These are phyloP conservation scores for Trichoderma hamatum DNA, from an alignment of 2,329 filamentous ascomycete genomes.

Conservation along the genomic window DNA sequence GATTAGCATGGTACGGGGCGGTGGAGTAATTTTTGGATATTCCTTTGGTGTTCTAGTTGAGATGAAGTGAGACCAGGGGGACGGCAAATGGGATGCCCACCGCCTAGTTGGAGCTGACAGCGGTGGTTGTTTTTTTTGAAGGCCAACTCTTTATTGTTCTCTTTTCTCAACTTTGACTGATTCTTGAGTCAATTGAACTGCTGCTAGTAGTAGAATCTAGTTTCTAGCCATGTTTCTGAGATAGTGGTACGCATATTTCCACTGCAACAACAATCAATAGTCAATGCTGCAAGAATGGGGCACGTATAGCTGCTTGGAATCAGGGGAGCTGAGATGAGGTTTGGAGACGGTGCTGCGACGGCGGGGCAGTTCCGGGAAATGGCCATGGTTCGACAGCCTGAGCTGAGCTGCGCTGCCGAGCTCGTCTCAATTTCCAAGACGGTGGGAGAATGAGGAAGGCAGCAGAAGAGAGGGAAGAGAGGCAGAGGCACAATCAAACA, in stretches of 20 bases:
- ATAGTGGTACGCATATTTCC: background rate
- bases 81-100: background rate
- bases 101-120: background rate
- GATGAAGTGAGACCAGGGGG: background rate
- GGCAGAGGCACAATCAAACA: background rate
- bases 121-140: background rate
- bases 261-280: too few species aligned
- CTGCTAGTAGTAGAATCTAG: background rate
- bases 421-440: background rate
- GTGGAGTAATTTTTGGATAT: slow-evolving; percentile 1
- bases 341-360: background rate
- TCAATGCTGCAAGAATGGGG: background rate
- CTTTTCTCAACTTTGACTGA: background rate
- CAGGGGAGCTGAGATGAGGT: background rate
- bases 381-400: background rate
- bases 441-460: background rate
- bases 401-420: background rate
- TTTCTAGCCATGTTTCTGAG: background rate
- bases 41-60: background rate
- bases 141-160: background rate
- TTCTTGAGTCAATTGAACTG: background rate
- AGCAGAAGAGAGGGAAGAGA: background rate
- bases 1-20: slow-evolving; percentile 1
- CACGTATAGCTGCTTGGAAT: background rate
- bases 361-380: background rate